Evolutionary conservation across 1,284 basidiomycete species (phyloP).

Genomic region (Irpex sp.): DNA sequence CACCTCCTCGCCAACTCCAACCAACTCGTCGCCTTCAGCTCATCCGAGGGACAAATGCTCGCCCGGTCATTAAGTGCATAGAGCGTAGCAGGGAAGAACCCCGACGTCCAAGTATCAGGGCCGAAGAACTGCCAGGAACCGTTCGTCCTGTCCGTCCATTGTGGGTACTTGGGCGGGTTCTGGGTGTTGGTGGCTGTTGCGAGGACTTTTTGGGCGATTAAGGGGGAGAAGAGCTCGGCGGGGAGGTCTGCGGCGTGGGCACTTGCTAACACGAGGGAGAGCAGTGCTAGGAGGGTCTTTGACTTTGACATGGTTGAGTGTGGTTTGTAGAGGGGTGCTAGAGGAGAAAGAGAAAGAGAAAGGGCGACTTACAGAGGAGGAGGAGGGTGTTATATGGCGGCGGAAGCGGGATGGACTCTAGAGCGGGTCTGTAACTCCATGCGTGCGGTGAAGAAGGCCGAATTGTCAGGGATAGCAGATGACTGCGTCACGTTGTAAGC

Average conservation of each 20-base stretch:
- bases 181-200: slow-evolving; percentile 43
- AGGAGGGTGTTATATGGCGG: neutral
- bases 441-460: neutral
- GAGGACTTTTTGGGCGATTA: slow-evolving; percentile 52
- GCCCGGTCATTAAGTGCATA: slow-evolving; percentile 56
- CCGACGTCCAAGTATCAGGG: slow-evolving; percentile 63
- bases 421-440: too few relatives aligned
- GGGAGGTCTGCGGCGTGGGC: slow-evolving; percentile 6
- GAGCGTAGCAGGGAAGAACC: slow-evolving; percentile 61
- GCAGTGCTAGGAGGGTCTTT: neutral
- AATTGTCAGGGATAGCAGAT: neutral
- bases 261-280: neutral
- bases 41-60: slow-evolving; percentile 39
- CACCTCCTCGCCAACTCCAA: slow-evolving; percentile 45
- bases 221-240: slow-evolving; percentile 50
- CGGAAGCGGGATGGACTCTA: neutral
- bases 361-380: neutral
- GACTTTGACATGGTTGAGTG: neutral
- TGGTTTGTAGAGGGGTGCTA: neutral
- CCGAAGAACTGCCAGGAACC: slow-evolving; percentile 52
- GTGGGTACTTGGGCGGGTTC: slow-evolving; percentile 48
- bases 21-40: slow-evolving; percentile 40
- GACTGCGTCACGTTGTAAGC: slow-evolving; percentile 7
- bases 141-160: slow-evolving; percentile 44
- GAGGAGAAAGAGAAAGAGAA: neutral